These are phyloP conservation scores for Leptographium lundbergii DNA, from an alignment of 2,329 filamentous ascomycete species.

Conservation along the genomic window DNA sequence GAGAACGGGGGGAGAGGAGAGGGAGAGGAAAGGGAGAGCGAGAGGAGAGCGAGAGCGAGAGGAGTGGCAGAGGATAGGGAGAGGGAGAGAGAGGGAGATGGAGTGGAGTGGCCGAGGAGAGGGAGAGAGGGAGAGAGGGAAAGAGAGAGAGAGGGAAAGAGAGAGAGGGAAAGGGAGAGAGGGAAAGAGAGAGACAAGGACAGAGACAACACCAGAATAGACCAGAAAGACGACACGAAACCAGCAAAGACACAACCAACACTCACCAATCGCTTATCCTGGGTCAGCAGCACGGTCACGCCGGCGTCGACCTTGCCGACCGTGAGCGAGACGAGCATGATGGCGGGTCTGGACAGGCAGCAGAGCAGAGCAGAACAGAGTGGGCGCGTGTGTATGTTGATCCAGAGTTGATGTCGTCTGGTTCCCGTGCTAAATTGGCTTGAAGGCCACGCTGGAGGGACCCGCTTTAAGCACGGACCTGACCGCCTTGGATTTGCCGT, in stretches of 20 bases:
- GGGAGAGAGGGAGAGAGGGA: constrained; percentile 5
- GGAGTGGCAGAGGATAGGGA: too few relatives aligned
- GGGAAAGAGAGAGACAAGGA: neutral
- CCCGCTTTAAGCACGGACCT: neutral
- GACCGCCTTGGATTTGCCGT: too few relatives aligned
- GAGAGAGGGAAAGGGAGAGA: neutral
- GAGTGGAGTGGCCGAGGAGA: too few relatives aligned
- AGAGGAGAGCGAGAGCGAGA: neutral
- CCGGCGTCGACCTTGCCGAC: constrained; percentile 99
- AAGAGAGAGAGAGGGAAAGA: neutral
- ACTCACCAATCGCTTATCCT: constrained; percentile 81
- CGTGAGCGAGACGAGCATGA: constrained; percentile 91
- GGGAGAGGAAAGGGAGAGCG: neutral
- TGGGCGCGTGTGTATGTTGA: neutral
- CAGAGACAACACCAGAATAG: too few relatives aligned
- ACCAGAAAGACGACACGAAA: neutral
- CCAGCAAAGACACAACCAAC: neutral
- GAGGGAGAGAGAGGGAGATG: neutral
- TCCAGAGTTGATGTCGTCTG: neutral
- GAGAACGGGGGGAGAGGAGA: constrained; percentile 6
- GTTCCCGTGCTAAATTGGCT: neutral
- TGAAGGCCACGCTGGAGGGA: neutral
- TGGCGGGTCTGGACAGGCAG: neutral
- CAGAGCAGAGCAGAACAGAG: too few relatives aligned
- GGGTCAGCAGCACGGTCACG: constrained; percentile 89